phyloP scores from a whole-genome alignment of 2,329 filamentous ascomycete species.

The Fusarium compactum region DNA sequence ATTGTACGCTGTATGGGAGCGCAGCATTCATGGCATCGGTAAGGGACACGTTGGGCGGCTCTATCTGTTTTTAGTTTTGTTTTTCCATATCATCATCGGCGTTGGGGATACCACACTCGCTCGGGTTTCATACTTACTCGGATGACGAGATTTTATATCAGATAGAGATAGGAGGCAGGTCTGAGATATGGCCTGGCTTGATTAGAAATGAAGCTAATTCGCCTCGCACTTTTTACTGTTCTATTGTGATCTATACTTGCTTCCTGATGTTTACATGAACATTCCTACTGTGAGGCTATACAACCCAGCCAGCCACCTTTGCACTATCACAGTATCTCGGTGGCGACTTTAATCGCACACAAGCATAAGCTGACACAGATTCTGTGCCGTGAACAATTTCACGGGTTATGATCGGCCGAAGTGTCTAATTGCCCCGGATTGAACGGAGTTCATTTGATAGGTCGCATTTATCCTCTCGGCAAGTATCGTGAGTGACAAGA shows the following conservation, averaged over 20 bases:
- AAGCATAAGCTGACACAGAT: constrained; percentile 7
- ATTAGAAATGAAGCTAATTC: constrained; percentile 55
- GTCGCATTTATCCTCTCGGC: background rate
- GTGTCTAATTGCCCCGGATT: background rate
- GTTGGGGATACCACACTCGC: constrained; percentile 48
- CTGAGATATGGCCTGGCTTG: constrained; percentile 22
- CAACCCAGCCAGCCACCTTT: background rate
- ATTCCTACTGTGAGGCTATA: background rate
- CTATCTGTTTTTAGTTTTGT: constrained; percentile 18
- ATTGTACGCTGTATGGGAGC: constrained; percentile 43
- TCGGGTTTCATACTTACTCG: constrained; percentile 28
- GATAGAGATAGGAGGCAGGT: constrained; percentile 39
- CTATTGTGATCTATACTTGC: background rate
- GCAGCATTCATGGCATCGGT: constrained; percentile 41
- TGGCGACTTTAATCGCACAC: constrained; percentile 14
- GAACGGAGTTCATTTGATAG: constrained; percentile 3
- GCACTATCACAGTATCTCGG: background rate
- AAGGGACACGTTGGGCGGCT: constrained; percentile 36
- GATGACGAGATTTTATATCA: constrained; percentile 26
- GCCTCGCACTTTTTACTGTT: constrained; percentile 16
- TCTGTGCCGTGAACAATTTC: constrained; percentile 3
- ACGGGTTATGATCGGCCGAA: background rate
- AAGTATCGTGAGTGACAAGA: background rate
- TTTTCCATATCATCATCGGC: constrained; percentile 42
- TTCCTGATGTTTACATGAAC: background rate